phyloP scores from a whole-genome alignment of 208 protist species.

The Balamuthia mandrillaris region DNA sequence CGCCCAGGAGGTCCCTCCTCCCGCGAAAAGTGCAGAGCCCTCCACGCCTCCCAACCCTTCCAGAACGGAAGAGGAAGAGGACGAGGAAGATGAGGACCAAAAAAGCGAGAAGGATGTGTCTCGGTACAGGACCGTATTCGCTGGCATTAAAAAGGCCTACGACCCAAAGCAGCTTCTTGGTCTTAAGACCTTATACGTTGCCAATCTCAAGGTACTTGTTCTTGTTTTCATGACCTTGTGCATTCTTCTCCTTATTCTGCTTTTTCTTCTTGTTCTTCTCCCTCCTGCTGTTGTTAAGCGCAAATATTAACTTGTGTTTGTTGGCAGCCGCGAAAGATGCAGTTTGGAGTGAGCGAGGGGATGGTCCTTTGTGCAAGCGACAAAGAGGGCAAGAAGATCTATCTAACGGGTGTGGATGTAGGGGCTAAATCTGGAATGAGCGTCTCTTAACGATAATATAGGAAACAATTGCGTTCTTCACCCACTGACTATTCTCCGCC shows the following conservation, averaged over 20 bases:
- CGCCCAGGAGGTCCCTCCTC: too few relatives aligned
- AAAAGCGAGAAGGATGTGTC: not conserved
- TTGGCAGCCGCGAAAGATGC: not conserved
- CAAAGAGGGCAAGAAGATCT: not conserved
- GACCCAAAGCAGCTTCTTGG: not conserved
- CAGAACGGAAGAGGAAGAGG: not conserved
- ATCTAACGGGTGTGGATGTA: not conserved
- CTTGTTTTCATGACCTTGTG: too few relatives aligned
- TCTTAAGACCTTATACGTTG: not conserved
- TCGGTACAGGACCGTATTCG: not conserved
- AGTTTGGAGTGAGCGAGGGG: not conserved
- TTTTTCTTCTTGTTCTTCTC: not conserved
- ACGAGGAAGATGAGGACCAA: not conserved
- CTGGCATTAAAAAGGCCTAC: conserved; percentile 11
- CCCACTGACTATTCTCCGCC: too few relatives aligned
- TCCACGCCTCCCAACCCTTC: too few relatives aligned
- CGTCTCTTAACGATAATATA: not conserved
- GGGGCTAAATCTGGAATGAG: not conserved
- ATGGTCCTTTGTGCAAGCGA: conserved; percentile 3
- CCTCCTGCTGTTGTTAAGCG: not conserved
- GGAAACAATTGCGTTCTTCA: too few relatives aligned
- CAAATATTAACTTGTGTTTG: not conserved
- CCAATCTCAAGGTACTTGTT: conserved; percentile 18
- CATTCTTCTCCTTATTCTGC: not conserved
- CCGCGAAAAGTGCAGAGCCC: too few relatives aligned